Evolutionary conservation across 768 basidiomycete genomes (phyloP).

Genomic region (Lentinula lateritia): DNA sequence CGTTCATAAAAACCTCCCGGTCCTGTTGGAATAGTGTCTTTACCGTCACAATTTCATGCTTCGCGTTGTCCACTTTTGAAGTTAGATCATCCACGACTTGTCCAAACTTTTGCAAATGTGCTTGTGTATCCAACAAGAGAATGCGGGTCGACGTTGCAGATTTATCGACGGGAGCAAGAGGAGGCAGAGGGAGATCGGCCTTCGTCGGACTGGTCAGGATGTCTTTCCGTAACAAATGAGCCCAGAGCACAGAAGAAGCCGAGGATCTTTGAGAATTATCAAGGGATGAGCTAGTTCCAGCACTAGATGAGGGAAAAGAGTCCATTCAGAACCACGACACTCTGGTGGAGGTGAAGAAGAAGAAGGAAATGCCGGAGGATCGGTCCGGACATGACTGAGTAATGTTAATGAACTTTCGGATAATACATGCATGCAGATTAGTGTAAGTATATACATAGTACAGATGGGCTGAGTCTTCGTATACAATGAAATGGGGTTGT

Average conservation of each 20-base stretch:
- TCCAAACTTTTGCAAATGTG: slow-evolving; percentile 64
- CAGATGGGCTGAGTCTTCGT: too few relatives aligned
- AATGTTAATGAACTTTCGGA: too few relatives aligned
- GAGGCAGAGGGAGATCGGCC: slow-evolving; percentile 25
- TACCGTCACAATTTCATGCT: slow-evolving; percentile 45
- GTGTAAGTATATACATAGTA: too few relatives aligned
- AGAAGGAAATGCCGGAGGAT: too few relatives aligned
- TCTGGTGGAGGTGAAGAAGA: background rate
- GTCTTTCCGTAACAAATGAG: slow-evolving; percentile 48
- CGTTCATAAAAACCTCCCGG: slow-evolving; percentile 49
- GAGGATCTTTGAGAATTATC: background rate
- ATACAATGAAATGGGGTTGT: too few relatives aligned
- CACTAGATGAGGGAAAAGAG: background rate
- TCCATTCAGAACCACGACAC: background rate
- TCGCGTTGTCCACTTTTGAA: slow-evolving; percentile 43
- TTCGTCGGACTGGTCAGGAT: slow-evolving; percentile 7
- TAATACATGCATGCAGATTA: too few relatives aligned
- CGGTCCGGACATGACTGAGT: too few relatives aligned
- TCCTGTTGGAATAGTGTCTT: slow-evolving; percentile 56
- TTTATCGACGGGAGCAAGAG: slow-evolving; percentile 53
- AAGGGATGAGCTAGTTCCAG: background rate
- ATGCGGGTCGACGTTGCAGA: slow-evolving; percentile 66
- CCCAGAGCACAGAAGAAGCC: slow-evolving; percentile 32
- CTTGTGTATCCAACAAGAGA: slow-evolving; percentile 69
- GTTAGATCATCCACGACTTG: slow-evolving; percentile 48